phyloP scores from a whole-genome alignment of 2,329 filamentous ascomycete species.

The Xylariaceae sp. region DNA sequence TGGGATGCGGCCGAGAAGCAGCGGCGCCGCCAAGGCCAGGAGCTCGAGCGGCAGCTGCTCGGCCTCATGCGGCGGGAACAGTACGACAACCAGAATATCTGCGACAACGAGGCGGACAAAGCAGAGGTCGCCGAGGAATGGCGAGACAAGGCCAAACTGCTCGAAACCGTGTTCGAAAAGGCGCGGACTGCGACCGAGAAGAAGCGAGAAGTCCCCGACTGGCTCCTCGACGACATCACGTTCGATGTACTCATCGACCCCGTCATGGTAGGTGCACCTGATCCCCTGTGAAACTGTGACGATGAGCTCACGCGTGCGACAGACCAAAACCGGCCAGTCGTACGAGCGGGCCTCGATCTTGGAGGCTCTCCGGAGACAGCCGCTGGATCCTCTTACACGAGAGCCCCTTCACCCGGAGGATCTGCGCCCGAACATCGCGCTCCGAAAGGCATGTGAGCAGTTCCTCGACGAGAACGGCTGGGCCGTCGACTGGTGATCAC shows the following conservation, averaged over 20 bases:
- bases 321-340: conserved; percentile 81
- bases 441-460: conserved; percentile 78
- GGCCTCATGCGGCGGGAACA: conserved; percentile 46
- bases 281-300: background rate
- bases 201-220: conserved; percentile 65
- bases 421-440: conserved; percentile 72
- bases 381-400: conserved; percentile 78
- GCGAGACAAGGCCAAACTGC: conserved; percentile 41
- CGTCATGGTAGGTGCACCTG: conserved; percentile 44
- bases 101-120: conserved; percentile 37
- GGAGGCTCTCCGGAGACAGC: conserved; percentile 73
- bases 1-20: conserved; percentile 71
- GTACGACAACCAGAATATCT: conserved; percentile 37
- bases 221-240: conserved; percentile 71
- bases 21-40: conserved; percentile 51
- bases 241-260: conserved; percentile 73
- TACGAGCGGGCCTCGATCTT: conserved; percentile 84
- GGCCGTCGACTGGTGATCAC: conserved; percentile 78
- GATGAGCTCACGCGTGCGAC: conserved; percentile 16
- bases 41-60: conserved; percentile 59
- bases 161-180: conserved; percentile 50
- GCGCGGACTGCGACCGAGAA: conserved; percentile 43
- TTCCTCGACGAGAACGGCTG: conserved; percentile 85
- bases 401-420: conserved; percentile 66
- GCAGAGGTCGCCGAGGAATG: conserved; percentile 47